These are phyloP conservation scores for Lecanicillium sp. DNA, from an alignment of 2,329 filamentous ascomycete genomes.

Conservation along the genomic window DNA sequence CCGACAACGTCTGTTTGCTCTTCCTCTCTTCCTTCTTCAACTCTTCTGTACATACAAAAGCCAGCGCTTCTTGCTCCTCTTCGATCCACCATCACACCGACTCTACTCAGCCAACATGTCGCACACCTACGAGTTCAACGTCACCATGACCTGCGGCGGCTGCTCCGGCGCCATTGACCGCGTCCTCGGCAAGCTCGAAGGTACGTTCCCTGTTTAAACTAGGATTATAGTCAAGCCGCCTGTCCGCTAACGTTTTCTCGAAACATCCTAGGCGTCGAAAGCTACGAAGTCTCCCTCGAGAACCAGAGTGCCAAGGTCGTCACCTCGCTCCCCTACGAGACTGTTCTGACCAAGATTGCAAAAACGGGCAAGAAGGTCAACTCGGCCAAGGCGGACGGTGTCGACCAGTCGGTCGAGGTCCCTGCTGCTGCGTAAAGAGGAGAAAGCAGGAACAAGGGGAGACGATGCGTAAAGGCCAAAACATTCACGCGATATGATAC, in stretches of 20 bases:
- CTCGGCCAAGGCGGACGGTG: slow-evolving; percentile 63
- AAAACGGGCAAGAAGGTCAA: slow-evolving; percentile 95
- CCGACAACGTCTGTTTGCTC: too few relatives aligned
- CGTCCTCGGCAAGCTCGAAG: slow-evolving; percentile 85
- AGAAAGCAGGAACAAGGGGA: background rate
- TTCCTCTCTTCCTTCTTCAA: background rate
- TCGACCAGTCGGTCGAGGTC: slow-evolving; percentile 42
- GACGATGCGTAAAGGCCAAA: background rate
- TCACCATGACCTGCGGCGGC: slow-evolving; percentile 89
- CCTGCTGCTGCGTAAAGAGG: slow-evolving; percentile 20
- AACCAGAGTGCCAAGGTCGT: slow-evolving; percentile 73
- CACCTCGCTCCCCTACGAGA: slow-evolving; percentile 66
- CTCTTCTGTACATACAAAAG: background rate
- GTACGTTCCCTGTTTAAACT: slow-evolving; percentile 39
- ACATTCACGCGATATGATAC: background rate
- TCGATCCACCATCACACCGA: slow-evolving; percentile 6
- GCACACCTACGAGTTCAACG: slow-evolving; percentile 91
- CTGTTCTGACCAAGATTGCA: slow-evolving; percentile 78
- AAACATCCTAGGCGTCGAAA: slow-evolving; percentile 84
- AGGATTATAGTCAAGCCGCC: background rate
- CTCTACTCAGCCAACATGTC: slow-evolving; percentile 51
- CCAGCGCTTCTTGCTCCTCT: too few relatives aligned
- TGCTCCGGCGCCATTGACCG: slow-evolving; percentile 92
- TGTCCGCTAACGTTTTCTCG: too few relatives aligned
- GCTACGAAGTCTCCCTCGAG: slow-evolving; percentile 80